phyloP scores from a whole-genome alignment of 352 stramenopile genomes.

The Achlya hypogyna region DNA sequence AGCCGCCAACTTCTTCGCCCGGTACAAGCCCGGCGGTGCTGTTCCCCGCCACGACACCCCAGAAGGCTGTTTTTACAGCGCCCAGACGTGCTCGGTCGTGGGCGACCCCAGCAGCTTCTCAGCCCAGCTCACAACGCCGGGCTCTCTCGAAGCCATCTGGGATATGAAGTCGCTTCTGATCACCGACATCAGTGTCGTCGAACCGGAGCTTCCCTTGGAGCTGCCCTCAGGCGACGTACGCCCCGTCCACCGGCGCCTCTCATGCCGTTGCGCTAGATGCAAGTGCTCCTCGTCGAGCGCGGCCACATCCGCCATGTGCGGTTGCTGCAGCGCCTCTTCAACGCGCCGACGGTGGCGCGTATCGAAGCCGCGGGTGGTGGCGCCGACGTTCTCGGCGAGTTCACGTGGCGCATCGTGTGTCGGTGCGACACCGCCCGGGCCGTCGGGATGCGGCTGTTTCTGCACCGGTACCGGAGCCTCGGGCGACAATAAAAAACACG shows the following conservation, averaged over 20 bases:
- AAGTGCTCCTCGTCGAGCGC: conserved; percentile 2
- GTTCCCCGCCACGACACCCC: neutral
- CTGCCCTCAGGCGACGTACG: neutral
- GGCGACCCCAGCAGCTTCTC: neutral
- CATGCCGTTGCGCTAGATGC: neutral
- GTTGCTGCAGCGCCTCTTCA: conserved; percentile 1
- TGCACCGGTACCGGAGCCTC: neutral
- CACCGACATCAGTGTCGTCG: neutral
- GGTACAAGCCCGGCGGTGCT: neutral
- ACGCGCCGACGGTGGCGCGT: neutral
- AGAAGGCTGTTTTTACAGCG: conserved; percentile 13
- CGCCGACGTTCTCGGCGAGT: neutral
- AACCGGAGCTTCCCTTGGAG: neutral
- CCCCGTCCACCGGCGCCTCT: neutral
- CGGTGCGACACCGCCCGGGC: neutral
- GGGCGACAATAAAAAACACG: neutral
- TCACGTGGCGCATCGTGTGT: conserved; percentile 11
- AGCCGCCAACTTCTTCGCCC: neutral
- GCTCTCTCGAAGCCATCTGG: conserved; percentile 5
- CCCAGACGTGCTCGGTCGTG: neutral
- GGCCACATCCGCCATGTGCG: conserved; percentile 6
- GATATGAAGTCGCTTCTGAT: conserved; percentile 10
- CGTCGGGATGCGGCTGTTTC: neutral
- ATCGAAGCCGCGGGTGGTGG: neutral
- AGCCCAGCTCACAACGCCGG: neutral